A percentile compares a stretch with the other conserved stretches of the same genome.
These are phyloP conservation scores for Botryosphaeria dothidea DNA, from an alignment of 2,329 filamentous ascomycete genomes.

Conservation along the genomic window DNA sequence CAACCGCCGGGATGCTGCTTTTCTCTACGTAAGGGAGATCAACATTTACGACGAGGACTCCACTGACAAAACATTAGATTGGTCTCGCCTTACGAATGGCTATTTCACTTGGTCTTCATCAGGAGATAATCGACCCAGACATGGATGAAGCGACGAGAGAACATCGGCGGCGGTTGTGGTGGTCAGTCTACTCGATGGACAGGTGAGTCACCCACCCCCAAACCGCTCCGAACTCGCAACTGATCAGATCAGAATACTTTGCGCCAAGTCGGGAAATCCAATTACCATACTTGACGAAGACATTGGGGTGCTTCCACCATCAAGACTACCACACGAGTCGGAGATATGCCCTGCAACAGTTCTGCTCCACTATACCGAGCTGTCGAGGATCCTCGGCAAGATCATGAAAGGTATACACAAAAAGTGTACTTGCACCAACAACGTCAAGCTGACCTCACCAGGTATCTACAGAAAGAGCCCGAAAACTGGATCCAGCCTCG, in stretches of 20 bases:
- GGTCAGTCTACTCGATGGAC: slow-evolving; percentile 59
- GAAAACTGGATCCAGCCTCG: slow-evolving; percentile 49
- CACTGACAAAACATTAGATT: slow-evolving; percentile 24
- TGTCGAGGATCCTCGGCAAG: slow-evolving; percentile 55
- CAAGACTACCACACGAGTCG: slow-evolving; percentile 38
- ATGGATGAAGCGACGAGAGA: slow-evolving; percentile 48
- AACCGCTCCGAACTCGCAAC: neutral
- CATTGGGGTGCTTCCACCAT: slow-evolving; percentile 47
- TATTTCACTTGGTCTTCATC: slow-evolving; percentile 57
- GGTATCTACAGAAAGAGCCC: slow-evolving; percentile 53
- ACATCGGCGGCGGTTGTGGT: slow-evolving; percentile 56
- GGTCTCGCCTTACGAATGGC: slow-evolving; percentile 55
- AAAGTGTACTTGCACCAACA: neutral
- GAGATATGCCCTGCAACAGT: slow-evolving; percentile 50
- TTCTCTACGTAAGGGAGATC: slow-evolving; percentile 43
- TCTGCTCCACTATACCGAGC: slow-evolving; percentile 53
- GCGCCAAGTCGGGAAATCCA: slow-evolving; percentile 57
- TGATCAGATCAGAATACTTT: slow-evolving; percentile 42
- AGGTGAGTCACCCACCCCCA: slow-evolving; percentile 18
- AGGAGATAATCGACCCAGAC: slow-evolving; percentile 47
- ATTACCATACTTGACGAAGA: slow-evolving; percentile 58
- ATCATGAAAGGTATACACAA: slow-evolving; percentile 36
- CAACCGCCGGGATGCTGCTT: slow-evolving; percentile 57
- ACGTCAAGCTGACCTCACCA: slow-evolving; percentile 22
- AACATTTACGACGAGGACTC: neutral